A percentile compares a stretch with the other conserved stretches of the same genome.
Evolutionary conservation across 306 rosid species (phyloP).

Genomic region (Begonia fuchsioides): DNA sequence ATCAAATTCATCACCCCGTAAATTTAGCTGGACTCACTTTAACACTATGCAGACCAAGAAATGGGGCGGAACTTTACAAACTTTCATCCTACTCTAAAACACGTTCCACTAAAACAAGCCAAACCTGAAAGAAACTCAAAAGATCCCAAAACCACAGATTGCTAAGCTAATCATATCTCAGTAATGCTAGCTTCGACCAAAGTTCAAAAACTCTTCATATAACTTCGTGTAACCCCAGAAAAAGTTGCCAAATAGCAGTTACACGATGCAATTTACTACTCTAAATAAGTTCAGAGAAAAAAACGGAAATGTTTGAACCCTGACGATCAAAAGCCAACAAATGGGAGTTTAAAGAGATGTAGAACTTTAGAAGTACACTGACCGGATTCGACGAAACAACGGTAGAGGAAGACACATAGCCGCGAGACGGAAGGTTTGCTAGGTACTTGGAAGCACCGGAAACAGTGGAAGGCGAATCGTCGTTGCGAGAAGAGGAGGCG

Average conservation of each 20-base stretch:
- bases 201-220: too few relatives aligned
- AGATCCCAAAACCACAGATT: too few relatives aligned
- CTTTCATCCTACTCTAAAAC: too few relatives aligned
- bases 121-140: background rate
- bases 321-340: background rate
- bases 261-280: too few relatives aligned
- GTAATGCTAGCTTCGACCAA: too few relatives aligned
- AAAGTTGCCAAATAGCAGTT: too few relatives aligned
- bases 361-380: background rate
- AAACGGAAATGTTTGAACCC: background rate
- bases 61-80: too few relatives aligned
- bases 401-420: background rate
- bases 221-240: too few relatives aligned
- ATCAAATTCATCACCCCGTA: too few relatives aligned
- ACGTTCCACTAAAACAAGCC: background rate
- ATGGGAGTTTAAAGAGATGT: background rate
- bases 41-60: too few relatives aligned
- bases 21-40: too few relatives aligned
- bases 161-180: too few relatives aligned
- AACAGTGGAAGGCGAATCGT: background rate
- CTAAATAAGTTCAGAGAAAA: background rate
- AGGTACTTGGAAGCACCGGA: constrained; percentile 1
- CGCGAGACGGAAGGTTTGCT: background rate
- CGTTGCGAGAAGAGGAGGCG: background rate
- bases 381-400: background rate